Evolutionary conservation across 1,284 basidiomycete genomes (phyloP).

Genomic region (Mycena citricolor): DNA sequence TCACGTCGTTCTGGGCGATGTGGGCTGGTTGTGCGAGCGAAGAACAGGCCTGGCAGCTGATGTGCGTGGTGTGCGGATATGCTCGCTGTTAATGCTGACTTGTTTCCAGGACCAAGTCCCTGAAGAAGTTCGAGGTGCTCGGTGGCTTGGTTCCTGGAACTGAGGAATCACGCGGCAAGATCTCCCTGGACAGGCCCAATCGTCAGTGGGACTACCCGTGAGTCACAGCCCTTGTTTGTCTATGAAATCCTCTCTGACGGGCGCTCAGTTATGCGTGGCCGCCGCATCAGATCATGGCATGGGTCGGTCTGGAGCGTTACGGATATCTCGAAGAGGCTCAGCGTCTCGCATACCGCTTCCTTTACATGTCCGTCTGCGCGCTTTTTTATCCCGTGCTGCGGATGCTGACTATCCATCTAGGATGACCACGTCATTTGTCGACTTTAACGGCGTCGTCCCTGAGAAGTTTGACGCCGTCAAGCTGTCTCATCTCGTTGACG

Average conservation of each 20-base stretch:
- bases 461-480: constrained; percentile 99
- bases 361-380: constrained; percentile 84
- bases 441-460: constrained; percentile 96
- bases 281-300: constrained; percentile 95
- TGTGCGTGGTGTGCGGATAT: constrained; percentile 60
- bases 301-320: constrained; percentile 96
- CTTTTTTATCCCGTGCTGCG: neutral
- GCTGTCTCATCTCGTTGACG: constrained; percentile 92
- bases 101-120: constrained; percentile 64
- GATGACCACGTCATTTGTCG: constrained; percentile 91
- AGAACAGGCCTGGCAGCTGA: constrained; percentile 89
- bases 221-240: too few species aligned
- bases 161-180: constrained; percentile 93
- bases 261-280: constrained; percentile 74
- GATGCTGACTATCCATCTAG: constrained; percentile 36
- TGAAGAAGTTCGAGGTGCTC: constrained; percentile 94
- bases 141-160: constrained; percentile 97
- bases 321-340: constrained; percentile 94
- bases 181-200: constrained; percentile 95
- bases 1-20: constrained; percentile 93
- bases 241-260: constrained; percentile 10
- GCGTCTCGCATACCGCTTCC: constrained; percentile 91
- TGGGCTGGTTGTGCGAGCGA: constrained; percentile 98
- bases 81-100: too few species aligned
- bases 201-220: constrained; percentile 96